Percentiles rank a stretch among this genome's conserved stretches.
Conservation (phyloP, 345 rosid genomes). For the Sapria himalayana region DNA sequence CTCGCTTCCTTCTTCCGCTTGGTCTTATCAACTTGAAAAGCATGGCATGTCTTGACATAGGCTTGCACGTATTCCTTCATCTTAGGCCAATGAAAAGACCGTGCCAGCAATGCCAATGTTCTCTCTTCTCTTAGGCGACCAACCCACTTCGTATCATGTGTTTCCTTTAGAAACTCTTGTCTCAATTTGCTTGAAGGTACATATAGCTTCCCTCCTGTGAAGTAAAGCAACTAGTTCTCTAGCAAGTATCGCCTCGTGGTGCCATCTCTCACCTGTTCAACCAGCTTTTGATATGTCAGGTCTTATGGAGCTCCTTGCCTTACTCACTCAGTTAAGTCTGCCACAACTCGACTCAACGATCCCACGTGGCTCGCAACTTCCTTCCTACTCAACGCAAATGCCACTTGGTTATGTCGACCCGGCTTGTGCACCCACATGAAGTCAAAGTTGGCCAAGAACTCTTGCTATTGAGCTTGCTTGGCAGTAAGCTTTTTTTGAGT, state of each 20-base stretch:
- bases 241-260: neutral
- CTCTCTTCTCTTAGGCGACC: neutral
- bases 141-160: neutral
- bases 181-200: neutral
- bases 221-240: neutral
- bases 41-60: neutral
- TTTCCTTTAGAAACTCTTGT: neutral
- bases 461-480: neutral
- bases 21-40: neutral
- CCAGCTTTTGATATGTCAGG: neutral
- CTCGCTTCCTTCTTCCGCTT: fast-evolving
- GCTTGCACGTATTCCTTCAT: neutral
- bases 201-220: fast-evolving
- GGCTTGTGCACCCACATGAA: neutral
- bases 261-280: neutral
- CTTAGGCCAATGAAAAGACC: neutral
- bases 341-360: neutral
- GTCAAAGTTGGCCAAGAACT: neutral
- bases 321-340: neutral
- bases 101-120: neutral
- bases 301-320: neutral
- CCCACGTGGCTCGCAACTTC: neutral
- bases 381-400: neutral
- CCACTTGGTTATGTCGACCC: neutral
- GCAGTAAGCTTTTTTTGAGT: neutral